A percentile compares a stretch with the other conserved stretches of the same genome.
Conservation (phyloP, 306 rosid species). For the Lotus japonicus region DNA sequence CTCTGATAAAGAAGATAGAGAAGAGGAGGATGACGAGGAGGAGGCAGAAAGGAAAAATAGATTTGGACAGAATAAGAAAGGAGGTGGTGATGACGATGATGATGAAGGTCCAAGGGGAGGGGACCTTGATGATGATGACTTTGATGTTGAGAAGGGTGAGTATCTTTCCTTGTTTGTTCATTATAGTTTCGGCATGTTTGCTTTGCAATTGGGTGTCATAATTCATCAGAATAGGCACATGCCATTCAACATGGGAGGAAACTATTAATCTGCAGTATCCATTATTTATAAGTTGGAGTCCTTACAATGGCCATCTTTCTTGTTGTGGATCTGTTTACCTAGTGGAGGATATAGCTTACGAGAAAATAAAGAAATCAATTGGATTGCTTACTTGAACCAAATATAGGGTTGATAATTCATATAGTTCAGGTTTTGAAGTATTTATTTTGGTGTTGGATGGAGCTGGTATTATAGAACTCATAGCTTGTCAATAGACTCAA, state of each 20-base stretch:
- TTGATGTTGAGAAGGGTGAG: constrained; percentile 78
- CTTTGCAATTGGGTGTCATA: not conserved
- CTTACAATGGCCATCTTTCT: too few relatives aligned
- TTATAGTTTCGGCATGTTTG: not conserved
- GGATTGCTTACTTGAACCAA: too few relatives aligned
- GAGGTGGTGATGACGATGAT: constrained; percentile 68
- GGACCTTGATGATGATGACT: constrained; percentile 79
- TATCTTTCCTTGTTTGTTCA: constrained; percentile 9
- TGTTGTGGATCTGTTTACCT: too few relatives aligned
- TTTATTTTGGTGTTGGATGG: too few relatives aligned
- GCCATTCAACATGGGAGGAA: not conserved
- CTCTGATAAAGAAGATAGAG: constrained; percentile 91
- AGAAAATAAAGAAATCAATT: too few relatives aligned
- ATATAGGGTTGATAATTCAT: too few relatives aligned
- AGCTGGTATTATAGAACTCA: too few relatives aligned
- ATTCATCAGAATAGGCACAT: constrained; percentile 1
- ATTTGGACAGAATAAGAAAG: constrained; percentile 58
- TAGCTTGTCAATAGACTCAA: too few relatives aligned
- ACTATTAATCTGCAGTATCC: too few relatives aligned
- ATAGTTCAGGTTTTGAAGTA: too few relatives aligned
- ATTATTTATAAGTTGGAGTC: too few relatives aligned
- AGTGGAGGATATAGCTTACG: too few relatives aligned
- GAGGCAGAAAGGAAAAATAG: constrained; percentile 67
- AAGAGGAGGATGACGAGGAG: constrained; percentile 91
- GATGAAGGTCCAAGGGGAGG: constrained; percentile 76